These are phyloP conservation scores for Gastrolobium bilobum DNA, from an alignment of 306 rosid genomes.

Conservation along the genomic window DNA sequence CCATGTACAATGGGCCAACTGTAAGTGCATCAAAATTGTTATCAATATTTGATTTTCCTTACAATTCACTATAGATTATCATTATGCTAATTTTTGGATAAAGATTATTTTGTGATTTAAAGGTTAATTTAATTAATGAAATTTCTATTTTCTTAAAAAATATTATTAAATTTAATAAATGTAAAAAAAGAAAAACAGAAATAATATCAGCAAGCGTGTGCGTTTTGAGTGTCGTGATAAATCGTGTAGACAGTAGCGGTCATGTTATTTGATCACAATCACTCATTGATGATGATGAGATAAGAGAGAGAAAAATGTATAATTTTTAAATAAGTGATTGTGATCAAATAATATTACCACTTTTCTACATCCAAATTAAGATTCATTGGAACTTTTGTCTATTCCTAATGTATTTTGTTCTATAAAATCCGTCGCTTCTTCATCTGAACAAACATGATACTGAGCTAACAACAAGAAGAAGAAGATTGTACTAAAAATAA, in stretches of 20 bases:
- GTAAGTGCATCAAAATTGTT: too few species aligned
- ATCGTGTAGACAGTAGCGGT: constrained; percentile 15
- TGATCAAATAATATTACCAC: too few species aligned
- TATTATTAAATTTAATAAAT: background rate
- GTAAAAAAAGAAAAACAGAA: background rate
- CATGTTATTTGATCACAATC: too few species aligned
- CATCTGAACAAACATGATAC: background rate
- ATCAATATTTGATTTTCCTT: too few species aligned
- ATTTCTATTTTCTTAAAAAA: background rate
- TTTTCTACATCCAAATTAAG: constrained; percentile 33
- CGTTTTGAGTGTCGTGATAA: background rate
- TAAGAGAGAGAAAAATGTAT: too few species aligned
- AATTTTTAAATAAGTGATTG: too few species aligned
- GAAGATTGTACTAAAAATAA: too few species aligned
- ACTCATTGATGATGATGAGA: too few species aligned
- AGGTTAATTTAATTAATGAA: background rate
- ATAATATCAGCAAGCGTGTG: constrained; percentile 31
- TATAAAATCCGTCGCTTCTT: constrained; percentile 25
- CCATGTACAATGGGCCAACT: too few species aligned
- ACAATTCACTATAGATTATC: too few species aligned
- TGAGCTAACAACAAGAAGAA: background rate
- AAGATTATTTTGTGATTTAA: too few species aligned
- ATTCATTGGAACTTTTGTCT: constrained; percentile 34
- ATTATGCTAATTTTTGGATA: too few species aligned
- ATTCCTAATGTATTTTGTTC: constrained; percentile 5